Conservation (phyloP, 306 rosid species). For the Lupinus albus region DNA sequence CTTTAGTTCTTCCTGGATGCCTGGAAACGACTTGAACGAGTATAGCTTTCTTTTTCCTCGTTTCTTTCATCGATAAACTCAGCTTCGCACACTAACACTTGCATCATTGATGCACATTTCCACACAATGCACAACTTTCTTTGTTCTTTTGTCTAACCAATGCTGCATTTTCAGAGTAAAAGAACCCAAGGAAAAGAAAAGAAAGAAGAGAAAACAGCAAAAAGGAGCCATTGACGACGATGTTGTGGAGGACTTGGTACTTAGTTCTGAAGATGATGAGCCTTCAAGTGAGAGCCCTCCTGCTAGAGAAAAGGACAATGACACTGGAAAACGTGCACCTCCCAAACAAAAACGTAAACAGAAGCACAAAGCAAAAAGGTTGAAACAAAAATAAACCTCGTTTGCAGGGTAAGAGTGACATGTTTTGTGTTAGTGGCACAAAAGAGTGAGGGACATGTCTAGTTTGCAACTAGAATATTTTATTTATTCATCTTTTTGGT, state of each 20-base stretch:
- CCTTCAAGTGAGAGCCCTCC: conserved; percentile 39
- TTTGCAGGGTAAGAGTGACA: conserved; percentile 46
- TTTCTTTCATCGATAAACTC: conserved; percentile 21
- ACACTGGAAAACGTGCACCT: conserved; percentile 31
- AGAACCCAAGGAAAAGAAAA: conserved; percentile 49
- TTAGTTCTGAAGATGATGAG: conserved; percentile 82
- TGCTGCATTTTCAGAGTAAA: conserved; percentile 52
- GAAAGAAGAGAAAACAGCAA: conserved; percentile 51
- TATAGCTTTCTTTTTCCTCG: conserved; percentile 43
- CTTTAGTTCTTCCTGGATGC: conserved; percentile 89
- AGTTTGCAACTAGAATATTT: conserved; percentile 23
- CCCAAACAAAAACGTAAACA: conserved; percentile 49
- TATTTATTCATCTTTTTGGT: not conserved
- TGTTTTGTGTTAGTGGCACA: not conserved
- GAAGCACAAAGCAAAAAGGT: conserved; percentile 40
- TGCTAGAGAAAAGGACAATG: conserved; percentile 47
- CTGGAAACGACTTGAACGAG: conserved; percentile 69
- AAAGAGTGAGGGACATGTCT: conserved; percentile 22
- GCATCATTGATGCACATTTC: not conserved
- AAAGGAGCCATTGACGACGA: conserved; percentile 69
- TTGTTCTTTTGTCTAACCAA: conserved; percentile 14
- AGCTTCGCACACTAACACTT: conserved; percentile 6
- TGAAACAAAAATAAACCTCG: conserved; percentile 48
- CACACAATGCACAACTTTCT: conserved; percentile 28
- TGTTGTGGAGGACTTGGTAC: conserved; percentile 82